Evolutionary conservation across 306 rosid species (phyloP).

Genomic region (Begonia fuchsioides): DNA sequence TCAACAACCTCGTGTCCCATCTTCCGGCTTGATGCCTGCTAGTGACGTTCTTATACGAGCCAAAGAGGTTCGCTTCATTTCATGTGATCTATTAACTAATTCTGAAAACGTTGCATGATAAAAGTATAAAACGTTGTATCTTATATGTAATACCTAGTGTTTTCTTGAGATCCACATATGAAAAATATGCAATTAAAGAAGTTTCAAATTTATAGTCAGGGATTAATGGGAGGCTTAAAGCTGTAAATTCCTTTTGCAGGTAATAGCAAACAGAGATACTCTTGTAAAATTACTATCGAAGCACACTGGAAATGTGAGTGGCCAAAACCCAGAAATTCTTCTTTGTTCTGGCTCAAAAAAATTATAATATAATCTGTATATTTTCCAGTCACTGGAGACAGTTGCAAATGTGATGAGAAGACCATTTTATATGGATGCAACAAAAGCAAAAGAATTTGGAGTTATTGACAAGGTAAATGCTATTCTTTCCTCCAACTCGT

Average conservation of each 20-base stretch:
- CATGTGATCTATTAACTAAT: slow-evolving; percentile 1
- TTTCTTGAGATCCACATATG: too few species aligned
- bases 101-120: neutral
- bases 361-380: neutral
- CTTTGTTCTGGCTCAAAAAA: neutral
- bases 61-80: slow-evolving; percentile 51
- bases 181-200: too few species aligned
- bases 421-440: slow-evolving; percentile 68
- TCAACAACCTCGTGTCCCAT: slow-evolving; percentile 87
- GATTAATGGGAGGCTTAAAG: neutral
- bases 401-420: slow-evolving; percentile 50
- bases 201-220: too few species aligned
- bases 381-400: slow-evolving; percentile 45
- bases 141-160: too few species aligned
- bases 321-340: neutral
- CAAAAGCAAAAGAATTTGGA: slow-evolving; percentile 62
- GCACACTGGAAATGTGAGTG: slow-evolving; percentile 88
- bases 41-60: slow-evolving; percentile 79
- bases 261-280: slow-evolving; percentile 48
- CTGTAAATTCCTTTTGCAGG: slow-evolving; percentile 41
- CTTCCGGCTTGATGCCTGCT: slow-evolving; percentile 90
- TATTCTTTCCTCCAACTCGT: too few species aligned
- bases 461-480: slow-evolving; percentile 73
- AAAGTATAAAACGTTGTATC: too few species aligned
- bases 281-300: slow-evolving; percentile 60